phyloP scores from a whole-genome alignment of 257 asterid genomes.

The Ilex asprella region DNA sequence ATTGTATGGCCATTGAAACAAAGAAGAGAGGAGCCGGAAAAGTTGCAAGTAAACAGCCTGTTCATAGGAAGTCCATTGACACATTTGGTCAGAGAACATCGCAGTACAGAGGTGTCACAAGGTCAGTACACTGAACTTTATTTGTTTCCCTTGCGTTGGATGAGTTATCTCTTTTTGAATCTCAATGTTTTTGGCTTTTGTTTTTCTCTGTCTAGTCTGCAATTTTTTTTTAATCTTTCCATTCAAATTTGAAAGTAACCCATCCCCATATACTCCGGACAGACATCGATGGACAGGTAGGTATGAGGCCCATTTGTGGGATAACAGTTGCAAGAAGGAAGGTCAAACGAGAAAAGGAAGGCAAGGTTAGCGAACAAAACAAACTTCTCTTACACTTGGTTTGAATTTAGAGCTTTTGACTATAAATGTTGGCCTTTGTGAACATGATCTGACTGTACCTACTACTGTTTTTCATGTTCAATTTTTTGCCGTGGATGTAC shows the following conservation, averaged over 20 bases:
- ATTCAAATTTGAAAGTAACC: too few species aligned
- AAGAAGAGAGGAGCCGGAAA: slow-evolving; percentile 57
- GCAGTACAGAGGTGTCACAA: slow-evolving; percentile 94
- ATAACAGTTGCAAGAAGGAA: slow-evolving; percentile 43
- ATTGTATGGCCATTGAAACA: slow-evolving; percentile 37
- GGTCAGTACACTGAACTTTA: slow-evolving; percentile 27
- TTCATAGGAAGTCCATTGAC: slow-evolving; percentile 87
- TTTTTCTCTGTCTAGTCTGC: too few species aligned
- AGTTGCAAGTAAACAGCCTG: slow-evolving; percentile 46
- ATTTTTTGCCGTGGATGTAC: slow-evolving; percentile 32
- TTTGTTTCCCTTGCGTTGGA: too few species aligned
- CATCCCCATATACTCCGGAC: background rate
- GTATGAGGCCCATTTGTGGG: slow-evolving; percentile 46
- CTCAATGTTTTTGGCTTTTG: background rate
- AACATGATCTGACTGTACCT: slow-evolving; percentile 25
- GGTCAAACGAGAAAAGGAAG: slow-evolving; percentile 47
- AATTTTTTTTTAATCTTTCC: too few species aligned
- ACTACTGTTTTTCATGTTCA: slow-evolving; percentile 21
- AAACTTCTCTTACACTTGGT: too few species aligned
- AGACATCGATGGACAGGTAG: slow-evolving; percentile 41
- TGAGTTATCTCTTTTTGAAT: background rate
- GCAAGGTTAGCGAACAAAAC: slow-evolving; percentile 27
- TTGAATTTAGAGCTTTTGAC: slow-evolving; percentile 16
- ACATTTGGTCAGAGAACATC: slow-evolving; percentile 97
- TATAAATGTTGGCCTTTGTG: slow-evolving; percentile 10